Evolutionary conservation across 2,329 filamentous ascomycete species (phyloP).

Genomic region (Thelonectria olida): DNA sequence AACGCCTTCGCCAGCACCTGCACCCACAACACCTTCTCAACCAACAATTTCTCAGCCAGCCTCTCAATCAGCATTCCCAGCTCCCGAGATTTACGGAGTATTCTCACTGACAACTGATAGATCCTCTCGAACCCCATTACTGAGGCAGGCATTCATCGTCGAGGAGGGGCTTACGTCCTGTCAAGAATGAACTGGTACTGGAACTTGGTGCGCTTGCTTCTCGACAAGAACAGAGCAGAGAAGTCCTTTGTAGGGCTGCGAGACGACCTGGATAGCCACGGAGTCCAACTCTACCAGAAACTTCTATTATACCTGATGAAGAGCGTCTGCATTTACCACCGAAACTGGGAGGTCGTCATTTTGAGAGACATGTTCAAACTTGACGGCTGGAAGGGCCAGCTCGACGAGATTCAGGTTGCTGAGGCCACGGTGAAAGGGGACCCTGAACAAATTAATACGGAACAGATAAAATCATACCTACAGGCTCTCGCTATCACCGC

Average conservation of each 20-base stretch:
- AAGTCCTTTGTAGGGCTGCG: slow-evolving; percentile 27
- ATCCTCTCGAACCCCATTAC: slow-evolving; percentile 43
- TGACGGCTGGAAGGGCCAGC: slow-evolving; percentile 47
- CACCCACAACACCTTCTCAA: too few species aligned
- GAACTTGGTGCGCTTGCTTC: slow-evolving; percentile 43
- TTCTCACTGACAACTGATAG: slow-evolving; percentile 25
- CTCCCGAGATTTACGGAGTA: background rate
- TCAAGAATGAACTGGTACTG: slow-evolving; percentile 51
- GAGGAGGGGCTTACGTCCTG: slow-evolving; percentile 48
- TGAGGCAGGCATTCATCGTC: slow-evolving; percentile 37
- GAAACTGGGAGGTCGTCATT: slow-evolving; percentile 39
- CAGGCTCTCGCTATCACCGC: background rate
- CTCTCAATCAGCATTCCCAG: background rate
- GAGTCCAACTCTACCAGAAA: slow-evolving; percentile 49
- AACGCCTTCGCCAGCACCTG: too few species aligned
- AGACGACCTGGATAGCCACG: slow-evolving; percentile 35
- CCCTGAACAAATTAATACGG: slow-evolving; percentile 5
- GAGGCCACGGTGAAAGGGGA: slow-evolving; percentile 32
- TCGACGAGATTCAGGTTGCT: slow-evolving; percentile 38
- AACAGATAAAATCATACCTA: slow-evolving; percentile 5
- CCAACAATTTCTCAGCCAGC: too few species aligned
- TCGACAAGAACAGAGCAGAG: slow-evolving; percentile 31
- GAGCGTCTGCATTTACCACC: slow-evolving; percentile 49
- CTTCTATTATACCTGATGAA: slow-evolving; percentile 53
- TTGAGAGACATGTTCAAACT: slow-evolving; percentile 41